Base-by-base conservation (phyloP, 2,329 filamentous ascomycete species). In the Fusarium sp. region DNA sequence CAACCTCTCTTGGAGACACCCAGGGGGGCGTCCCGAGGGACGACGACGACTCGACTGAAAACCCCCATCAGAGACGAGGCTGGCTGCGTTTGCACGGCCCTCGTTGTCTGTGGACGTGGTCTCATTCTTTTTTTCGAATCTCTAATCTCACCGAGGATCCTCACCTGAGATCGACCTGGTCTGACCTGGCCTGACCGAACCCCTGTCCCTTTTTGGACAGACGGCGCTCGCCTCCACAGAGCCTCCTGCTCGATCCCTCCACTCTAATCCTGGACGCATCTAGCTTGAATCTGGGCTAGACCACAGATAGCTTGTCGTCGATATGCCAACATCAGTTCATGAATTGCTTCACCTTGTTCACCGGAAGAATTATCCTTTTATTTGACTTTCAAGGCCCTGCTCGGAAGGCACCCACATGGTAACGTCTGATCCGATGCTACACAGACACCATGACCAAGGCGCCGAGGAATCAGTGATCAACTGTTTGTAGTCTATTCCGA, bases 61-160 rank as follows among this genome's bases (percentile, higher is more conserved):
- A 17, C 35, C 53, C 67, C 14, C 27, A 51, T 53, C 42, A 33
- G 20, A 35, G 20, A 49, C 59, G 38, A 42, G 44, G 31, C 44
- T 51, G 29, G 31, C 58, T 46, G 10, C 58, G 27, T 20, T n/a
- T 42, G 40, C 51, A 40, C 57, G 44, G 62, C 14, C 51, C 29
- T 56, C 29, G 29, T 6, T 33, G 29, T 22, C n/a, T 55, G 49
- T 44, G 55, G 56, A 60, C 24, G 72, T 74, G 75, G 75, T 60
- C 73, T 77, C 66, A 76, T 76, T 36, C 24, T 51, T 33, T 24
- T 24, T 27, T 65, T 40, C 35, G 42, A 65, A 66, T 65, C 57
- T 64, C 33, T 56, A 67, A 73, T 73, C 75, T 77, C 75, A 76
- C 73, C 73, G 73, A 76, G 72, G 75, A 73, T 72, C 62, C 70